Evolutionary conservation across 1,139 yeast genomes (phyloP), one percentile per base, ranked within the genome.

Genomic region (Keqinozyma sinolaborantium): DNA sequence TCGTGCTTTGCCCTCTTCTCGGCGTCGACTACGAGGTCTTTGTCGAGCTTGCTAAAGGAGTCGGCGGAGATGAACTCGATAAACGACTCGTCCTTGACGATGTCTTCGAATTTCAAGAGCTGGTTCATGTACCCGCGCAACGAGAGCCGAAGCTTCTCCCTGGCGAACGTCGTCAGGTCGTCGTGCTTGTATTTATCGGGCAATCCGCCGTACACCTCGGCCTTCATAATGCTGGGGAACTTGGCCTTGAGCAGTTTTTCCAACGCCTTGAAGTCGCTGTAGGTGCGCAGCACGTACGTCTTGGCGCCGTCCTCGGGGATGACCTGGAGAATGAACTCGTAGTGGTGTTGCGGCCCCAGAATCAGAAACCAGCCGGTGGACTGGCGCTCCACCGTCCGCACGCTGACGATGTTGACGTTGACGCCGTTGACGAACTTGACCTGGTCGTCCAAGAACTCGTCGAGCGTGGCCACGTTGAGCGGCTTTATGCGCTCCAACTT

Each of bases 131-230:
- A 90, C 0, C 90, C 86, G 33, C 97, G 64, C 25, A 90, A 59
- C 0, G 94, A 75, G 13, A 87, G 68, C 28, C 97, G 64, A 42
- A 86, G 71, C 43, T 78, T 79, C 52, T 90, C 97, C 26, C 68
- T 49, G 6, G 45, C 46, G 23, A 61, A 45, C 7, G 34, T 26
- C 2, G 30, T 38, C 5, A 33, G 26, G 9, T 50, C 50, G 44
- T 64, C 70, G 45, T 47, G 59, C 55, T 57, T 77, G 61, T 53
- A 72, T 69, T 60, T 80, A 59, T 30, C 73, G 48, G 46, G 97
- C 14, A 68, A 42, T 19, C 42, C 49, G 13, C 37, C 34, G 2
- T 53, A 87, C 10, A 84, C 58, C 8, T 67, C 69, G 0, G 94
- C 83, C 20, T 85, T 49, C 48, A 73, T 73, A 30, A 81, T 69